Evolutionary conservation across 768 basidiomycete species (phyloP), one percentile per base, ranked within the genome.

Genomic region (Tulasnella sp.): DNA sequence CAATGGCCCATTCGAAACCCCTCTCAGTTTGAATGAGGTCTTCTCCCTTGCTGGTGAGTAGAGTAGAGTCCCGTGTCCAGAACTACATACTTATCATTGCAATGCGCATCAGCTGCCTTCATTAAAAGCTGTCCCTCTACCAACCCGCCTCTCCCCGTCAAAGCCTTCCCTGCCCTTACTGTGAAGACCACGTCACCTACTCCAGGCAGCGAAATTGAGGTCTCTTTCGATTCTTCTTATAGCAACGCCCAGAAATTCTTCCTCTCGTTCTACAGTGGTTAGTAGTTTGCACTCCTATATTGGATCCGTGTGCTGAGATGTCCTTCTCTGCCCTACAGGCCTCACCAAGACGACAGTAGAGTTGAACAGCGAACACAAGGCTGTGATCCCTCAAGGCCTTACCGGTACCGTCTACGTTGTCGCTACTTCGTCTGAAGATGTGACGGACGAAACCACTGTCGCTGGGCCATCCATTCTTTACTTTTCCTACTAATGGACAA

Each of bases 1-100:
- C 79, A 74, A 72, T 45, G 70, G 72, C 3, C 66, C 78, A 5
- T 76, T 78, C 59, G 78, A 81, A 61, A 77, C 62, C 55, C 63
- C 60, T 46, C 62, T 70, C 25, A 62, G 52, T 59, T 67, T 71
- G 62, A 56, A 48, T 59, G 67, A 72, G 53, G 72, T 72, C 37
- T 75, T 65, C 66, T 71, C 72, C 1, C 65, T 75, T 48, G 67
- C 73, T 31, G 53, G 60, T 15, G 41, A 12, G 45, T 55, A 31
- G 37, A 67, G 1, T 66, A n/a, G 6, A 20, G 7, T 41, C n/a
- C 47, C 32, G n/a, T 37, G 24, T 49, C 20, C 12, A 22, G 5
- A 5, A 27, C 16, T 6, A 15, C 6, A 16, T 19, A 40, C n/a
- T 19, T 10, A 7, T 4, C 19, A 2, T 29, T 22, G n/a, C 15